Base-by-base conservation (phyloP, 225 moss, liverwort and hornwort genomes). In the Pleurozium schreberi region DNA sequence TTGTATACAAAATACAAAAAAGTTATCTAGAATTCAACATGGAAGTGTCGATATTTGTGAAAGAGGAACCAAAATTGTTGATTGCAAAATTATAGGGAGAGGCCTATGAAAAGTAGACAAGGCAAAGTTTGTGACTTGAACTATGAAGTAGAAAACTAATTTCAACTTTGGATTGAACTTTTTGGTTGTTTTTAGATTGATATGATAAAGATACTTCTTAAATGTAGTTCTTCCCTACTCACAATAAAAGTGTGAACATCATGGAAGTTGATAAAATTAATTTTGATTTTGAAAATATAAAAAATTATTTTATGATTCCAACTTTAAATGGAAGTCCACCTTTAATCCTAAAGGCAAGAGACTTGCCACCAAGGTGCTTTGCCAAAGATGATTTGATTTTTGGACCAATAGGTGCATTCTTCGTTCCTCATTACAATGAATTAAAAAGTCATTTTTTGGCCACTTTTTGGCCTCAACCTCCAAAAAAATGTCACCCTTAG, bases 21-120 rank as follows among this genome's bases (percentile, higher is more conserved):
- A 9, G 1, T 6, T 27, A 49, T 50, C 1, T 0, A 0, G 2
- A 12, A 49, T 33, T 50, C 5, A 33, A 7, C 0, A 20, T 75
- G 0, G 5, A 75, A 31, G 73, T 47, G 11, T 18, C 0, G 28
- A 18, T 73, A 10, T 12, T 49, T 75, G 20, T 2, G 20, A 34
- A 13, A 34, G 0, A 34, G 8, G 1, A 50, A 75, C 18, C 0
- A 0, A 0, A 33, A 50, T 50, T 34, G 21, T 20, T 20, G 5
- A 50, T 2, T 1, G 5, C 0, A 20, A 75, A 34, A 33, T 75
- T 33, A 2, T 50, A 33, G 30, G 4, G 4, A 75, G 33, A 33
- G 49, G 33, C 12, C 20, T 2, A 49, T 50, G 12, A 49, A 75
- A 49, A 47, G 31, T 47, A 1, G 31, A 1, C 7, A 5, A 71